phyloP scores from a whole-genome alignment of 306 rosid genomes.

The Ormosia emarginata region DNA sequence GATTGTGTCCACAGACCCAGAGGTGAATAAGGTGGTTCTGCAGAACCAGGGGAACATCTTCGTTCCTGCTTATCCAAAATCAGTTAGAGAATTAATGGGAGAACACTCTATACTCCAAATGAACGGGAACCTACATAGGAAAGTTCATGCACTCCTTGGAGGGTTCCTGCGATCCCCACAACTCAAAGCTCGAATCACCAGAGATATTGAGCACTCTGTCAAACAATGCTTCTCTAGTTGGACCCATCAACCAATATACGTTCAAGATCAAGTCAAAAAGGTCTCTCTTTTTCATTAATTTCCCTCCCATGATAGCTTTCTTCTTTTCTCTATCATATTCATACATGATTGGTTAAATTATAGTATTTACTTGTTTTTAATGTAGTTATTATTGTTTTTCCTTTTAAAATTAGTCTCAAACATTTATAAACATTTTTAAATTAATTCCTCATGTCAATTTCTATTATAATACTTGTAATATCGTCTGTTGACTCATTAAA shows the following conservation, averaged over 20 bases:
- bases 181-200: slow-evolving; percentile 65
- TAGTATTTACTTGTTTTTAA: no score
- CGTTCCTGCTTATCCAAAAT: slow-evolving; percentile 92
- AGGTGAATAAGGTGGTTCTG: slow-evolving; percentile 69
- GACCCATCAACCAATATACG: slow-evolving; percentile 41
- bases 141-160: slow-evolving; percentile 64
- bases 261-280: slow-evolving; percentile 77
- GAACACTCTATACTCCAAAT: slow-evolving; percentile 64
- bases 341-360: no score
- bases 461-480: no score
- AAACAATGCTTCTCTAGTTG: slow-evolving; percentile 53
- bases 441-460: no score
- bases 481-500: no score
- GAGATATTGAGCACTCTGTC: slow-evolving; percentile 54
- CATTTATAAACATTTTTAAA: no score
- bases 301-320: no score
- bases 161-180: slow-evolving; percentile 66
- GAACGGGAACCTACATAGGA: slow-evolving; percentile 62
- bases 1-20: slow-evolving; percentile 80
- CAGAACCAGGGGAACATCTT: slow-evolving; percentile 73
- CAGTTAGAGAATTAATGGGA: slow-evolving; percentile 73
- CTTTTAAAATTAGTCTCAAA: no score
- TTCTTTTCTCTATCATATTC: no score
- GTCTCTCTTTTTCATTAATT: slow-evolving; percentile 15
- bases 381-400: no score